These are phyloP conservation scores for Hypoxylon sp. DNA, from an alignment of 2,329 filamentous ascomycete species.

Conservation along the genomic window DNA sequence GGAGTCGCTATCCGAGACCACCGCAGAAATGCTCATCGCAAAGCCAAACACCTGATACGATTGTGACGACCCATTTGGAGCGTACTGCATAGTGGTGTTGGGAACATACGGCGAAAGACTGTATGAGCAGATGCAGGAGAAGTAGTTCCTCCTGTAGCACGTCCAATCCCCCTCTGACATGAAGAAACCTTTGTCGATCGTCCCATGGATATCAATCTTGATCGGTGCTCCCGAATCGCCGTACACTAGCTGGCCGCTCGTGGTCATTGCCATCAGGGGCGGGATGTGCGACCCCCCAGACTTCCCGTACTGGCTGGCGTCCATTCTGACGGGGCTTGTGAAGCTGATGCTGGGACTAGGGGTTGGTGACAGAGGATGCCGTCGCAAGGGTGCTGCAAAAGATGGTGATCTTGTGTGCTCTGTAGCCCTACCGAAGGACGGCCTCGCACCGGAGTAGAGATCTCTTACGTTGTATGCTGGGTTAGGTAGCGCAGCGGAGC, in stretches of 20 bases:
- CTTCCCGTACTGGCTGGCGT: conserved; percentile 54
- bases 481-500: conserved; percentile 61
- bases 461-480: conserved; percentile 62
- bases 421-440: conserved; percentile 57
- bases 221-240: conserved; percentile 62
- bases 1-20: conserved; percentile 77
- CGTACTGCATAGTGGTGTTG: conserved; percentile 60
- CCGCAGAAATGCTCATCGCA: conserved; percentile 84
- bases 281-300: conserved; percentile 56
- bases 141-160: conserved; percentile 91
- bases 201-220: conserved; percentile 77
- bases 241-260: conserved; percentile 69
- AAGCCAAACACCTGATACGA: conserved; percentile 76
- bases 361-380: conserved; percentile 63
- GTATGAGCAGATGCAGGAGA: conserved; percentile 84
- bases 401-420: conserved; percentile 63
- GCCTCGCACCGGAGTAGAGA: conserved; percentile 61
- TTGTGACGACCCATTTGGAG: conserved; percentile 58
- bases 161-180: conserved; percentile 84
- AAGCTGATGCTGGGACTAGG: conserved; percentile 58
- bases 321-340: conserved; percentile 60
- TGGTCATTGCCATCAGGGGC: conserved; percentile 60
- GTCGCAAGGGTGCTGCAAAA: conserved; percentile 57
- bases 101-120: conserved; percentile 67
- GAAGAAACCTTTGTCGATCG: conserved; percentile 92